Conservation (phyloP, 2,329 filamentous ascomycete genomes). For the Zalaria obscura region DNA sequence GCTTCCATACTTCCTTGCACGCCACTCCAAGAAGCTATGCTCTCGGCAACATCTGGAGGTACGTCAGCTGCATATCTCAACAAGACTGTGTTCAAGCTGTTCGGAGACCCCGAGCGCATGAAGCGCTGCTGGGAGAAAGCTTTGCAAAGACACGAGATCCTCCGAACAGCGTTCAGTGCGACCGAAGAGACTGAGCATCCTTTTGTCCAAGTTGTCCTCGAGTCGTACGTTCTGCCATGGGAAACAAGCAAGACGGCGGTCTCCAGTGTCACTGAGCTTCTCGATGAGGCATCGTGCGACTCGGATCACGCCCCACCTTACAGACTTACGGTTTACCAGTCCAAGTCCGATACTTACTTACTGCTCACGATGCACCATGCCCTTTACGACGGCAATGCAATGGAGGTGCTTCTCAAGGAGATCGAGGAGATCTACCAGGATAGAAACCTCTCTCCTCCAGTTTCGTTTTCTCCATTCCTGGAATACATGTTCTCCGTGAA, state of each 20-base stretch:
- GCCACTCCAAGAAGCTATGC: slow-evolving; percentile 77
- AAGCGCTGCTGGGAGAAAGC: slow-evolving; percentile 48
- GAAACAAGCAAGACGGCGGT: slow-evolving; percentile 1
- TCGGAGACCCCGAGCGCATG: slow-evolving; percentile 35
- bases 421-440: slow-evolving; percentile 45
- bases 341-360: slow-evolving; percentile 16
- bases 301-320: slow-evolving; percentile 13
- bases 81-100: slow-evolving; percentile 49
- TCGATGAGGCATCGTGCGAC: background rate
- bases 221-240: slow-evolving; percentile 31
- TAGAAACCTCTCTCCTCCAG: slow-evolving; percentile 30
- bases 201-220: slow-evolving; percentile 59
- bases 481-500: slow-evolving; percentile 38
- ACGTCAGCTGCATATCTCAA: slow-evolving; percentile 53
- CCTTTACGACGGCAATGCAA: slow-evolving; percentile 72
- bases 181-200: slow-evolving; percentile 48
- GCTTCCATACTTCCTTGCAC: slow-evolving; percentile 63
- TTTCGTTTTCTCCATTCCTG: slow-evolving; percentile 52
- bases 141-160: slow-evolving; percentile 54
- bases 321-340: slow-evolving; percentile 15
- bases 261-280: no score
- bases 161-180: slow-evolving; percentile 61
- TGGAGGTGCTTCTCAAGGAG: slow-evolving; percentile 55
- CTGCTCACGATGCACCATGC: slow-evolving; percentile 59
- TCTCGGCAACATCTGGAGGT: slow-evolving; percentile 40